Conservation (phyloP, 2,329 filamentous ascomycete genomes). For the Botryosphaeria agaves region DNA sequence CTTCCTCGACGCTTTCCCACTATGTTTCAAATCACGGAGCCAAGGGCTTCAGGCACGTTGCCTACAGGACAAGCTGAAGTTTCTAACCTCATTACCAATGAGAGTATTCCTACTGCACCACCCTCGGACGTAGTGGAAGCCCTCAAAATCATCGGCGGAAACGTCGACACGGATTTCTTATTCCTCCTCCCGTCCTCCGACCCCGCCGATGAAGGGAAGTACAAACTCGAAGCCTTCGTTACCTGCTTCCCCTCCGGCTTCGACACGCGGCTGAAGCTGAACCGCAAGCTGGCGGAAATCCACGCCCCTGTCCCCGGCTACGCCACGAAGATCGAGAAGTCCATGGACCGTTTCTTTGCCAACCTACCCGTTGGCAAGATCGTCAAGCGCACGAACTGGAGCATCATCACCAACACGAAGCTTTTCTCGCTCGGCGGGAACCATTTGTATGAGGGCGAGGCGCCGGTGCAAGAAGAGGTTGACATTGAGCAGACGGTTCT, state of each 20-base stretch:
- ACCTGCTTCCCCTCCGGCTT: slow-evolving; percentile 43
- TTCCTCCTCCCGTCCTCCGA: slow-evolving; percentile 30
- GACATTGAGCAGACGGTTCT: slow-evolving; percentile 26
- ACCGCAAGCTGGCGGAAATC: slow-evolving; percentile 33
- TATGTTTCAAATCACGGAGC: slow-evolving; percentile 23
- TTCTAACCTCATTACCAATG: slow-evolving; percentile 28
- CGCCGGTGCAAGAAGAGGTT: slow-evolving; percentile 10
- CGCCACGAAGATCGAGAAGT: slow-evolving; percentile 34
- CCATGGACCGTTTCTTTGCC: slow-evolving; percentile 46
- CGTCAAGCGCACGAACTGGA: slow-evolving; percentile 40
- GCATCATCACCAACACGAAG: slow-evolving; percentile 21
- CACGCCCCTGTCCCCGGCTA: slow-evolving; percentile 43
- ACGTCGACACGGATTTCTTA: slow-evolving; percentile 43
- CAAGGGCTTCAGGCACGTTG: slow-evolving; percentile 13
- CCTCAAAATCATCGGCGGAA: slow-evolving; percentile 30
- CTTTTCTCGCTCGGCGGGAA: slow-evolving; percentile 24
- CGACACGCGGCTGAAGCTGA: slow-evolving; percentile 36
- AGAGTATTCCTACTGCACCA: slow-evolving; percentile 20
- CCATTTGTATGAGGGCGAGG: slow-evolving; percentile 24
- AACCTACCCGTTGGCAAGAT: slow-evolving; percentile 33
- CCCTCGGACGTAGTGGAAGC: slow-evolving; percentile 18
- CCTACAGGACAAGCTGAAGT: slow-evolving; percentile 15
- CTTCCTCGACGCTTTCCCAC: slow-evolving; percentile 38
- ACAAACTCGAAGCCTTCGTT: slow-evolving; percentile 38
- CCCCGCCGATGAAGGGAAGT: slow-evolving; percentile 19